A percentile compares a stretch with the other conserved stretches of the same genome.
Evolutionary conservation across 176 grass and related monocot genomes (phyloP).

Genomic region (Oryza meridionalis): DNA sequence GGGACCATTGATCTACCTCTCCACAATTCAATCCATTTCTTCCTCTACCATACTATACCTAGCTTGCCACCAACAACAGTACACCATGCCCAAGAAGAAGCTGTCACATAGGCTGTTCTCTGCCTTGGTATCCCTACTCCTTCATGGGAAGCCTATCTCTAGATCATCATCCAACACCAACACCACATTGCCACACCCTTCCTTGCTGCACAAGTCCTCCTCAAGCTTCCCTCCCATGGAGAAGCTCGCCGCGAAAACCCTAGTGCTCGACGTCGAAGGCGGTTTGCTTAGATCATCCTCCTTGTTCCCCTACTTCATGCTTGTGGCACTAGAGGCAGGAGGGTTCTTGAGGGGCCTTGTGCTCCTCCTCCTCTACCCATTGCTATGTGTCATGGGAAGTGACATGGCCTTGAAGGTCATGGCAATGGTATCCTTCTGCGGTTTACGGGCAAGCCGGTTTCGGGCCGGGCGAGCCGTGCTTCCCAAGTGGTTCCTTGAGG

Average conservation of each 20-base stretch:
- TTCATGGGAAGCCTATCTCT: constrained; percentile 14
- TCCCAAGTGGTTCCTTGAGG: constrained; percentile 75
- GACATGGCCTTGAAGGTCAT: constrained; percentile 27
- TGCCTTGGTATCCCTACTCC: constrained; percentile 33
- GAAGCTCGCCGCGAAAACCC: neutral
- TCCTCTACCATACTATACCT: neutral
- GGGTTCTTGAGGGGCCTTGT: constrained; percentile 52
- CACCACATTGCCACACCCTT: neutral
- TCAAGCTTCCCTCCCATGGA: neutral
- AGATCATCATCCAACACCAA: neutral
- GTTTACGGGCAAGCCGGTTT: constrained; percentile 44
- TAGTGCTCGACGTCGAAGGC: constrained; percentile 51
- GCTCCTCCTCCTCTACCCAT: constrained; percentile 52
- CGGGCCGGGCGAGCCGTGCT: constrained; percentile 56
- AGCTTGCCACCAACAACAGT: neutral
- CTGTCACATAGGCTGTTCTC: constrained; percentile 36
- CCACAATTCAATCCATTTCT: neutral
- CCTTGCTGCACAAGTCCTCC: neutral
- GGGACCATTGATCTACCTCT: neutral
- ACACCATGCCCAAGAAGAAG: constrained; percentile 40
- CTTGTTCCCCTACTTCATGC: constrained; percentile 85
- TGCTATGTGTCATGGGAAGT: constrained; percentile 27
- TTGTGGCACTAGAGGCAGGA: constrained; percentile 71
- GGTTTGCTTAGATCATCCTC: constrained; percentile 32
- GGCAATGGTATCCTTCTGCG: constrained; percentile 61